Evolutionary conservation across 306 rosid genomes (phyloP).

Genomic region (Sphenostylis stenocarpa): DNA sequence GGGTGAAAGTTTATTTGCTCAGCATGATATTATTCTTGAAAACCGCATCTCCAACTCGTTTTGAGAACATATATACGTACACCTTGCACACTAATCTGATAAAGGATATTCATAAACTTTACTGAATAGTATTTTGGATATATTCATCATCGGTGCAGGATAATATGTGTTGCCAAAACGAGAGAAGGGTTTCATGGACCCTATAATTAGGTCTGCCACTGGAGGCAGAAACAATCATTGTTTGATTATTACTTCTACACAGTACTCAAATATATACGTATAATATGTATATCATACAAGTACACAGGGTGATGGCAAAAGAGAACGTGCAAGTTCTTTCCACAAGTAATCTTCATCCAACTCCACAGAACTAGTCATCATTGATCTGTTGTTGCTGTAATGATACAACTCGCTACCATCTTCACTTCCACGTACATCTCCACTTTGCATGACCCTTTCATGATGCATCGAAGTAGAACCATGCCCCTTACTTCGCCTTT

Average conservation of each 20-base stretch:
- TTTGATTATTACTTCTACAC: neutral
- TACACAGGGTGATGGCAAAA: slow-evolving; percentile 12
- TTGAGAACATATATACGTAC: too few relatives aligned
- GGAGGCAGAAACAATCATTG: neutral
- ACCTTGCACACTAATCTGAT: neutral
- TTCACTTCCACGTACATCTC: neutral
- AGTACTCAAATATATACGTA: neutral
- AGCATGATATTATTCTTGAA: too few relatives aligned
- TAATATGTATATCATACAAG: neutral
- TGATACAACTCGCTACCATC: neutral
- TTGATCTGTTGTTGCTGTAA: neutral
- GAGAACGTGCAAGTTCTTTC: slow-evolving; percentile 22
- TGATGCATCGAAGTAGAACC: neutral
- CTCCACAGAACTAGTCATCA: neutral
- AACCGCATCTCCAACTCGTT: neutral
- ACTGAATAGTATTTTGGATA: too few relatives aligned
- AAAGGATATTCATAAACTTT: too few relatives aligned
- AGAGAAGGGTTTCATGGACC: neutral
- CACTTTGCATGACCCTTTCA: neutral
- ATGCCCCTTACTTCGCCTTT: neutral
- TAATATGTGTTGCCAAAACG: neutral
- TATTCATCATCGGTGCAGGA: too few relatives aligned
- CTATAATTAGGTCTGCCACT: neutral
- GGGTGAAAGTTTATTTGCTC: too few relatives aligned
- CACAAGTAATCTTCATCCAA: slow-evolving; percentile 35